Evolutionary conservation across 495 filamentous ascomycete genomes (phyloP), one percentile per base, ranked within the genome.

Genomic region (Mycothermus thermophilus): DNA sequence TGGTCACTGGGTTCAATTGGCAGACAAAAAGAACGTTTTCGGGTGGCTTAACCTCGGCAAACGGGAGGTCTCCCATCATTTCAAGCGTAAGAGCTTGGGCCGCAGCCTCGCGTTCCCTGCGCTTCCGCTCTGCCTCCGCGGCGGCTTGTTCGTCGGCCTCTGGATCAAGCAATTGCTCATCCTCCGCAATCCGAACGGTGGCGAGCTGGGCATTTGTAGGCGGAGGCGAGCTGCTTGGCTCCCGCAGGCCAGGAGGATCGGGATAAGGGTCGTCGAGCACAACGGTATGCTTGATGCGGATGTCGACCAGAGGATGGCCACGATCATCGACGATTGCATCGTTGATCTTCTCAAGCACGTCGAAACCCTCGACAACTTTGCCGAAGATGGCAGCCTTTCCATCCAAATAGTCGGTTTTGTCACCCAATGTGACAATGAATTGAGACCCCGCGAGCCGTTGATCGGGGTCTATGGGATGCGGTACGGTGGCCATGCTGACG

Each of bases 11-110:
- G 42, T 97, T 97, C 15, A 97, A 66, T 54, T 97, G 96, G 77
- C 90, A 97, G 39, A 97, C 90, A 50, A 97, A 97, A 9, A 97
- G 66, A 18, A 97, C 77, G 51, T 97, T 95, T 59, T 97, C 90
- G 1, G 90, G 90, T 5, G 90, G 90, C 42, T 92, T 94, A 54
- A 97, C 88, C 59, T 96, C 90, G 37, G 90, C 90, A 53, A 94
- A 97, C 8, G 90, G 92, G 37, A 97, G 68, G 57, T 97, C 90
- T 15, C 90, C 90, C 54, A 97, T 86, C 79, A 97, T 94, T 55
- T 97, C 90, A 27, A 97, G 65, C 0, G 90, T 97, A 42, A 97
- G 56, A 2, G 90, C 90, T 52, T 96, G 90, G 3, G 90, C 90
- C 39, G 84, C 75, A 2, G 92, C 92, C 52, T 97, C 90, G 18